Evolutionary conservation across 1,139 yeast genomes (phyloP), one percentile per base, ranked within the genome.

Genomic region (Nakaseomyces sp.): DNA sequence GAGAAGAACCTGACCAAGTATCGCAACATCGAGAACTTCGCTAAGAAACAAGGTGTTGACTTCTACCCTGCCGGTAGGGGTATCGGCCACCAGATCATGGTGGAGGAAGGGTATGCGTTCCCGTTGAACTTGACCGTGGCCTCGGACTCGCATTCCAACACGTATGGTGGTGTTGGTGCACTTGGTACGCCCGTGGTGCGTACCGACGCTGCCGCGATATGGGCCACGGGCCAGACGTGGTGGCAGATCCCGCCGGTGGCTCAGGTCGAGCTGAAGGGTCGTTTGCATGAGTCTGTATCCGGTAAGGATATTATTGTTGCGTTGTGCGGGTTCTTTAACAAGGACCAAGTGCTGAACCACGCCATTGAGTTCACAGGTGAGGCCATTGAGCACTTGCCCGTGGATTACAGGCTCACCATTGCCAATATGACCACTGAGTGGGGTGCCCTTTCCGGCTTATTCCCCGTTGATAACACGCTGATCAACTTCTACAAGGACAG

Each of bases 211-310:
- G 98, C 99, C 2, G 81, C 96, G 5, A 91, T 93, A 54, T 91
- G 99, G 99, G 97, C 98, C 13, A 91, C 98, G 0, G 97, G 97
- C 37, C 95, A 87, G 68, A 93, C 98, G 3, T 91, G 99, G 99
- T 91, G 98, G 98, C 98, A 93, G 76, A 86, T 91, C 47, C 99
- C 99, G 4, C 98, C 98, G 1, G 97, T 91, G 18, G 98, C 98
- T 35, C 80, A 81, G 60, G 97, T 91, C 10, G 95, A 86, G 64
- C 73, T 91, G 47, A 73, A 75, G 52, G 96, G 96, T 37, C 67
- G 76, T 52, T 74, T 91, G 47, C 95, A 93, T 17, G 69, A 74
- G 45, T 96, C 96, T 18, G 89, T 86, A 15, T 80, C 95, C 7
- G 99, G 99, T 52, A 91, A 91, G 65, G 99, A 91, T 67, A 93